A percentile compares a stretch with the other conserved stretches of the same genome.
These are phyloP conservation scores for Pisolithus sp. DNA, from an alignment of 768 basidiomycete genomes.

Conservation along the genomic window DNA sequence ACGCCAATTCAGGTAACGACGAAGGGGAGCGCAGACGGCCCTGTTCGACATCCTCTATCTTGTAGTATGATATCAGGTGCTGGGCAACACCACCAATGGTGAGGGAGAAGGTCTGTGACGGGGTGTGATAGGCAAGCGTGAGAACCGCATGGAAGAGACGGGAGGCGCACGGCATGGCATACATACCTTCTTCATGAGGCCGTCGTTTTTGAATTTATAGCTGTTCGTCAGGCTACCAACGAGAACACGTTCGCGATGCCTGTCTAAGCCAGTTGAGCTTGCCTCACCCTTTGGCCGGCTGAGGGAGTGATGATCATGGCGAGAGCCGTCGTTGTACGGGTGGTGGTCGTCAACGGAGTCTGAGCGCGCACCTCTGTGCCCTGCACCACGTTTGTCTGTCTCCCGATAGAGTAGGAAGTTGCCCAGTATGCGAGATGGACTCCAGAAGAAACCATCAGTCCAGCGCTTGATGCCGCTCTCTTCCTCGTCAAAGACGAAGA, in stretches of 20 bases:
- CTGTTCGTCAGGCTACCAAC: constrained; percentile 90
- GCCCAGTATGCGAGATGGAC: constrained; percentile 84
- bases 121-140: constrained; percentile 13
- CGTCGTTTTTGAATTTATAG: constrained; percentile 88
- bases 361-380: constrained; percentile 47
- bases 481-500: constrained; percentile 97
- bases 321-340: constrained; percentile 27
- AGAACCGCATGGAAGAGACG: constrained; percentile 17
- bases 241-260: constrained; percentile 71
- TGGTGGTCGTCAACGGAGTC: constrained; percentile 34
- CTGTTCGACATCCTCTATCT: constrained; percentile 81
- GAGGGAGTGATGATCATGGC: constrained; percentile 39
- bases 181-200: constrained; percentile 94
- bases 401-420: constrained; percentile 96
- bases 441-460: constrained; percentile 98
- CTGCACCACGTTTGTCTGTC: constrained; percentile 75
- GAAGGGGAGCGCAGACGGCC: constrained; percentile 87
- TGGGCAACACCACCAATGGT: constrained; percentile 80
- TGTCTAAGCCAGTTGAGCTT: constrained; percentile 47
- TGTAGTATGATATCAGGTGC: constrained; percentile 94
- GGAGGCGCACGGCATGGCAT: constrained; percentile 5
- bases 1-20: constrained; percentile 78
- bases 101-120: constrained; percentile 78
- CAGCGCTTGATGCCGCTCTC: constrained; percentile 97
- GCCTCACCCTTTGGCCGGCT: constrained; percentile 59